Conservation (phyloP, 441 rosid species). For the Gossypium trilobum region DNA sequence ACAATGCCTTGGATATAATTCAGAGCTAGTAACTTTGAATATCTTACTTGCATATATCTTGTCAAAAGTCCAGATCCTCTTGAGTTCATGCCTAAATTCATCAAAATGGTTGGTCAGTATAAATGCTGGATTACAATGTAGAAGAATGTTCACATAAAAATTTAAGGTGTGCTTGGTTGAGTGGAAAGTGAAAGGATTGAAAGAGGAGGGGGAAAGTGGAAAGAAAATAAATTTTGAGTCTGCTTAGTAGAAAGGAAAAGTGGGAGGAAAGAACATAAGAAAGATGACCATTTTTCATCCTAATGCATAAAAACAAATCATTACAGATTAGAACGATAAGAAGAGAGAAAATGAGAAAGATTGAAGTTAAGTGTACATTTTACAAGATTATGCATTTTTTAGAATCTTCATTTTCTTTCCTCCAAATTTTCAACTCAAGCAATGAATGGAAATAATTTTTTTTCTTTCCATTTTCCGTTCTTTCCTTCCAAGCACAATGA, state of each 20-base stretch:
- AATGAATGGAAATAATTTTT: background rate
- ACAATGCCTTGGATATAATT: background rate
- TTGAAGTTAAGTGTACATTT: background rate
- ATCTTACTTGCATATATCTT: conserved; percentile 71
- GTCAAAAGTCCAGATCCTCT: conserved; percentile 66
- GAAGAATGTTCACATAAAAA: background rate
- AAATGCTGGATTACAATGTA: background rate
- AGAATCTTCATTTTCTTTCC: background rate
- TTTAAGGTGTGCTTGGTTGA: background rate
- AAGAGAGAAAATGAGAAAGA: background rate
- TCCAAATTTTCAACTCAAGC: background rate
- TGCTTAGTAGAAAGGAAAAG: background rate
- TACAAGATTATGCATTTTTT: background rate
- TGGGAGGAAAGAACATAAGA: no score
- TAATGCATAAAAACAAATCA: background rate
- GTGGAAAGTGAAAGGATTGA: background rate
- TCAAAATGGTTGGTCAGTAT: conserved; percentile 1
- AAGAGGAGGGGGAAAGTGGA: background rate
- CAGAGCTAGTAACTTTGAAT: background rate
- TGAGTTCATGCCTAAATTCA: conserved; percentile 47
- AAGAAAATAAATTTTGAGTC: background rate
- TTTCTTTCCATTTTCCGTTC: background rate
- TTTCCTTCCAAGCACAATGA: background rate
- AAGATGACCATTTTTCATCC: background rate
- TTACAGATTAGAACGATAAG: background rate